Percentiles rank a stretch among this genome's conserved stretches.
Conservation (phyloP, 176 grass and related monocot genomes). For the Ensete ventricosum region DNA sequence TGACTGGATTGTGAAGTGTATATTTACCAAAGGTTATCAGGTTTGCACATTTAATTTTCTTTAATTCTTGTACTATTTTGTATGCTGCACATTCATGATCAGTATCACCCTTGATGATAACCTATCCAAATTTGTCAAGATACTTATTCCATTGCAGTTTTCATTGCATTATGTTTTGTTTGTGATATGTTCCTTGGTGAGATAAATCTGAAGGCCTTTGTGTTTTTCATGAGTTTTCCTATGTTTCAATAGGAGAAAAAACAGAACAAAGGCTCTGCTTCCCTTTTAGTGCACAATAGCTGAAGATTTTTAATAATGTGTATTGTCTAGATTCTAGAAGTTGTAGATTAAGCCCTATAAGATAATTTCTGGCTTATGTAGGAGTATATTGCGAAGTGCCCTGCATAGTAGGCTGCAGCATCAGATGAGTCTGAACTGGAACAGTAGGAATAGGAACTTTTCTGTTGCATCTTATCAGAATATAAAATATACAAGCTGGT, state of each 20-base stretch:
- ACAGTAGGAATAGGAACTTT: not conserved
- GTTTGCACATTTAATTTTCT: not conserved
- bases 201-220: not conserved
- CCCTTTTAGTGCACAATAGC: not conserved
- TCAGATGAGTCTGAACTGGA: not conserved
- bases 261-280: not conserved
- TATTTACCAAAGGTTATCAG: conserved; percentile 11
- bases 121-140: not conserved
- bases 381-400: not conserved
- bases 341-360: no score
- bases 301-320: not conserved
- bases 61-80: not conserved
- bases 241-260: not conserved
- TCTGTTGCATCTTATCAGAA: not conserved
- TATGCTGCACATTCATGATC: not conserved
- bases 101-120: not conserved
- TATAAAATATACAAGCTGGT: not conserved
- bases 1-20: conserved; percentile 19
- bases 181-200: not conserved
- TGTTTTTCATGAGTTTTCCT: no score
- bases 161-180: not conserved
- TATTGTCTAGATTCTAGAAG: not conserved
- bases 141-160: not conserved
- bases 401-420: not conserved
- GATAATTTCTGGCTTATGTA: not conserved